Base-by-base conservation (phyloP, 768 basidiomycete genomes). In the Dentipellis sp. region DNA sequence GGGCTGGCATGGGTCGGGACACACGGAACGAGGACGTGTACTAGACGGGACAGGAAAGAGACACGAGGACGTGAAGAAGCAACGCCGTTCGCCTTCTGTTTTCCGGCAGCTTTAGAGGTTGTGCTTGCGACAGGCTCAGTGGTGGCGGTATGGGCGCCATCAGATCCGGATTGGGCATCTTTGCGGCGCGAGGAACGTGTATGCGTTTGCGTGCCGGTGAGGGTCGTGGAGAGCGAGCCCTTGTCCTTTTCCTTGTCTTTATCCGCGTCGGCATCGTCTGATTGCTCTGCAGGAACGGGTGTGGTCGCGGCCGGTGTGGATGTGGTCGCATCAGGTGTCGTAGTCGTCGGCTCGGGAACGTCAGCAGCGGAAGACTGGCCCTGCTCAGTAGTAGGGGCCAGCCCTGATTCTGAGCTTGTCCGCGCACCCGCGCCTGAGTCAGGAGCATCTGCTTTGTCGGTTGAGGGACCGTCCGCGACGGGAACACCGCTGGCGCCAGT, bases 1-100 rank as follows among this genome's bases (percentile, higher is more conserved):
- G 80, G 78, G n/a, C 75, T 62, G 57, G 71, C 71, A 40, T 71
- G 65, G 17, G 75, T 79, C 19, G 81, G 74, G 49, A 85, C 70
- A 58, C 87, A 89, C 36, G 86, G 87, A 51, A 88, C 75, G 53
- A 88, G 75, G 58, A 78, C 75, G 59, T 74, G 79, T 52, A 88
- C 65, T 56, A 88, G 70, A 66, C 75, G 81, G 52, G 79, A 76
- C 57, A 86, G 68, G 62, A 87, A 77, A 21, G 83, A 81, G 53
- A 75, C 50, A 72, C 71, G 77, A 77, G 60, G 70, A 60, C 67
- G 61, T 65, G 65, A 57, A 54, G 68, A 64, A 52, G 64, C 56
- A 59, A 70, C 66, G 65, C 61, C 9, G 55, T 64, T 63, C 53
- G 59, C 62, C 11, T 62, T 61, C 52, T 57, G 57, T 55, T 60